Evolutionary conservation across 2,329 filamentous ascomycete species (phyloP).

Genomic region (Thelonectria blattea): DNA sequence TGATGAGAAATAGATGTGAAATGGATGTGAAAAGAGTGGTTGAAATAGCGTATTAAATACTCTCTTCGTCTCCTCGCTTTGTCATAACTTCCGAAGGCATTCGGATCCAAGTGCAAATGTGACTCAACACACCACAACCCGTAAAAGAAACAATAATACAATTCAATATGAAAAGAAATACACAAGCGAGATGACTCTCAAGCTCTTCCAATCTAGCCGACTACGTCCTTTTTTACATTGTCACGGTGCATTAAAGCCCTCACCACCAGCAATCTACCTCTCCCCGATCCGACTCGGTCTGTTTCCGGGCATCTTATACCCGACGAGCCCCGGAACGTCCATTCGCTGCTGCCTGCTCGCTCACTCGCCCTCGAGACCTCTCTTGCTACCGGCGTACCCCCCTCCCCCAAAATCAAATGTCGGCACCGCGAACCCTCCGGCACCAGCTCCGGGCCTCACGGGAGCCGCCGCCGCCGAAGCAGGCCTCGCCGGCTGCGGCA

Average conservation of each 20-base stretch:
- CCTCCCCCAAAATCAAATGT: background rate
- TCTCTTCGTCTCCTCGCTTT: slow-evolving; percentile 3
- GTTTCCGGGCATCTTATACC: background rate
- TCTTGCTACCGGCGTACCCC: background rate
- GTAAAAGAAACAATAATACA: background rate
- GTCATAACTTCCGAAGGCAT: slow-evolving; percentile 31
- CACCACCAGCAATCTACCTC: background rate
- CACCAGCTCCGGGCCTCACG: background rate
- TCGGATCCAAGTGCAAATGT: slow-evolving; percentile 28
- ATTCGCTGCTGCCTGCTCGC: background rate
- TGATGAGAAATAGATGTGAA: background rate
- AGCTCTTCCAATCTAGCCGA: background rate
- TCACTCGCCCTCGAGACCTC: background rate
- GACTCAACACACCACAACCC: background rate
- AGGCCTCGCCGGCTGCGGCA: background rate
- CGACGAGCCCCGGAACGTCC: background rate
- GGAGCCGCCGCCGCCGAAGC: background rate
- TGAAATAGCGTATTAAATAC: slow-evolving; percentile 12
- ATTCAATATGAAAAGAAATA: background rate
- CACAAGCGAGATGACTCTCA: background rate
- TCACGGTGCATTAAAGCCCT: background rate
- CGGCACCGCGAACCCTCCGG: background rate
- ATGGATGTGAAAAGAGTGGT: background rate
- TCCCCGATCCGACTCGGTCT: background rate
- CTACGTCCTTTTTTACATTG: background rate